A percentile compares a stretch with the other conserved stretches of the same genome.
Evolutionary conservation across 2,329 filamentous ascomycete species (phyloP).

Genomic region (Monosporascus sp.): DNA sequence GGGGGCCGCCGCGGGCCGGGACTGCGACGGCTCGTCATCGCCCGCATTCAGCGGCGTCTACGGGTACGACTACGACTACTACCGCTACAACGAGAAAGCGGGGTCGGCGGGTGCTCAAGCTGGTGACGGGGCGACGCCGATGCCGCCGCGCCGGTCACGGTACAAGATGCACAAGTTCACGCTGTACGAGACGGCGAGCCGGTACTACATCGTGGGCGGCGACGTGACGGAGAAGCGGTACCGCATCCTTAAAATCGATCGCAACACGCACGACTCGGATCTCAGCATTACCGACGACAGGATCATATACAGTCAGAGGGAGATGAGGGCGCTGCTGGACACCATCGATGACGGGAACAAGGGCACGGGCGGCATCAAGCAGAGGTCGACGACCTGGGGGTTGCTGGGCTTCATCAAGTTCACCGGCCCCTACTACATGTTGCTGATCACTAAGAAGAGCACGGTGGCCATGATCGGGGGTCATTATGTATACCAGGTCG

Average conservation of each 20-base stretch:
- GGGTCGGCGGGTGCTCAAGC: not conserved
- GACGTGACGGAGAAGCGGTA: conserved; percentile 87
- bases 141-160: conserved; percentile 26
- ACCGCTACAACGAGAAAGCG: conserved; percentile 26
- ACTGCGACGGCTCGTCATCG: conserved; percentile 7
- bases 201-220: conserved; percentile 91
- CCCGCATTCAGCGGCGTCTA: conserved; percentile 14
- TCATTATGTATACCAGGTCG: conserved; percentile 92
- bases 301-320: conserved; percentile 84
- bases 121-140: not conserved
- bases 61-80: conserved; percentile 19
- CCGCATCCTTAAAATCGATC: conserved; percentile 89
- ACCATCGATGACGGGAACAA: conserved; percentile 95
- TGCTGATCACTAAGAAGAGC: conserved; percentile 90
- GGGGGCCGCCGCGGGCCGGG: conserved; percentile 6
- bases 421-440: conserved; percentile 94
- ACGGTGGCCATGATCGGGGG: conserved; percentile 95
- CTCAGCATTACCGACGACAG: conserved; percentile 88
- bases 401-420: conserved; percentile 93
- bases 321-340: conserved; percentile 89
- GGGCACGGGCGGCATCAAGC: conserved; percentile 78
- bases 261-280: conserved; percentile 72
- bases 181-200: conserved; percentile 89
- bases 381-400: conserved; percentile 89
- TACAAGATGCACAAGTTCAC: conserved; percentile 92